A percentile compares a stretch with the other conserved stretches of the same genome.
phyloP scores from a whole-genome alignment of 2,329 filamentous ascomycete genomes.

The Fonsecaea pugnacius region DNA sequence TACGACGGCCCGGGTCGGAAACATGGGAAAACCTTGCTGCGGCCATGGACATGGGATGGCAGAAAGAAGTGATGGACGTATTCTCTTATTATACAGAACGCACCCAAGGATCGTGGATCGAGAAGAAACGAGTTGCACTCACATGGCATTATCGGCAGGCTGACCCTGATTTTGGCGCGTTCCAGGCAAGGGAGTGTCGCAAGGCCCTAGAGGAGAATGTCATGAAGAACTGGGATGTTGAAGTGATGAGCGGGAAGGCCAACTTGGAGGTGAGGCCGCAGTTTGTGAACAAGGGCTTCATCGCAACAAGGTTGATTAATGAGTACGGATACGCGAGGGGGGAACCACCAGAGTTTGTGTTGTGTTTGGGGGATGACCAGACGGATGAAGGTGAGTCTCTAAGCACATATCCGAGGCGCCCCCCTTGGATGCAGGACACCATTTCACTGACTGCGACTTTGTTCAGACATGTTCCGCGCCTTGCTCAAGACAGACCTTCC shows the following conservation, averaged over 20 bases:
- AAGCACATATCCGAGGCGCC: not conserved
- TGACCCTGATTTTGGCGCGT: constrained; percentile 80
- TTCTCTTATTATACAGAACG: constrained; percentile 89
- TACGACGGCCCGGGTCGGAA: constrained; percentile 74
- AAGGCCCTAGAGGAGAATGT: constrained; percentile 79
- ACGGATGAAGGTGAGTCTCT: constrained; percentile 82
- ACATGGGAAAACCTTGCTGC: constrained; percentile 90
- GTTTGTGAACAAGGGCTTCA: constrained; percentile 98
- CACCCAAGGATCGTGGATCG: constrained; percentile 88
- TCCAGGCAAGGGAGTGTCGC: constrained; percentile 79
- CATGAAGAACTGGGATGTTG: constrained; percentile 80
- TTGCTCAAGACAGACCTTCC: constrained; percentile 64
- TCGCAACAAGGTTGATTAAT: constrained; percentile 78
- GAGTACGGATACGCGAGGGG: constrained; percentile 65
- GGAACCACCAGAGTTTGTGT: constrained; percentile 76
- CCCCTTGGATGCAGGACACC: not conserved
- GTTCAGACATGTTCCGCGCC: constrained; percentile 77
- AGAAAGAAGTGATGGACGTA: constrained; percentile 77
- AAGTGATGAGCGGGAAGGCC: constrained; percentile 96
- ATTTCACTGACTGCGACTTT: constrained; percentile 32
- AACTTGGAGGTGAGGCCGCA: constrained; percentile 96
- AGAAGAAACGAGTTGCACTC: constrained; percentile 88
- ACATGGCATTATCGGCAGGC: constrained; percentile 97
- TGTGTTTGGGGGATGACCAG: constrained; percentile 93
- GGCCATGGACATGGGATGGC: constrained; percentile 88